phyloP scores from a whole-genome alignment of 805 yeast genomes.

The Jamesozyma lodderae region DNA sequence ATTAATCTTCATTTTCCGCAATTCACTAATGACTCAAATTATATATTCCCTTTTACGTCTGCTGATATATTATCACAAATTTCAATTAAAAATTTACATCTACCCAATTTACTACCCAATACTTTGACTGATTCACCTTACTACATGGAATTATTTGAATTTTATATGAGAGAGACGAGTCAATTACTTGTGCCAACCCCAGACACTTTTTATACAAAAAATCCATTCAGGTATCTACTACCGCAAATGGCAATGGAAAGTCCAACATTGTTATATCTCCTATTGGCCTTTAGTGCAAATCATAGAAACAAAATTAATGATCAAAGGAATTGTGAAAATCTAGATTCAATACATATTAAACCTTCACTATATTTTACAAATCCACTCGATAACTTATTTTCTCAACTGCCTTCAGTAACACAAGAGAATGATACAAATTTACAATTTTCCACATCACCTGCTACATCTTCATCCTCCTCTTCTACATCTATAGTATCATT shows the following conservation, averaged over 20 bases:
- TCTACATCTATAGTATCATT: not conserved
- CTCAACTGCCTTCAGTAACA: too few species aligned
- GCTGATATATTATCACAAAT: conserved; percentile 1
- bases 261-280: conserved; percentile 44
- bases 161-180: conserved; percentile 54
- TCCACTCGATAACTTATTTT: not conserved
- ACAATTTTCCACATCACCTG: too few species aligned
- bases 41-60: not conserved
- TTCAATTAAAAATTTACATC: not conserved
- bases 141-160: conserved; percentile 53
- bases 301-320: conserved; percentile 28
- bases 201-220: conserved; percentile 42
- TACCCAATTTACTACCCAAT: conserved; percentile 46
- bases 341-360: not conserved
- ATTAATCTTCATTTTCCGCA: too few species aligned
- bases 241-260: conserved; percentile 61
- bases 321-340: not conserved
- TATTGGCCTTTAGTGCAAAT: conserved; percentile 43
- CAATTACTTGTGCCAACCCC: conserved; percentile 60
- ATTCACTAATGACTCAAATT: too few species aligned
- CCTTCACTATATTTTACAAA: not conserved
- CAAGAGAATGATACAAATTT: too few species aligned
- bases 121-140: conserved; percentile 48
- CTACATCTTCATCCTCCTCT: not conserved
- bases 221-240: conserved; percentile 56